Evolutionary conservation across 2,329 filamentous ascomycete genomes (phyloP).

Genomic region (Sclerotinia minor): DNA sequence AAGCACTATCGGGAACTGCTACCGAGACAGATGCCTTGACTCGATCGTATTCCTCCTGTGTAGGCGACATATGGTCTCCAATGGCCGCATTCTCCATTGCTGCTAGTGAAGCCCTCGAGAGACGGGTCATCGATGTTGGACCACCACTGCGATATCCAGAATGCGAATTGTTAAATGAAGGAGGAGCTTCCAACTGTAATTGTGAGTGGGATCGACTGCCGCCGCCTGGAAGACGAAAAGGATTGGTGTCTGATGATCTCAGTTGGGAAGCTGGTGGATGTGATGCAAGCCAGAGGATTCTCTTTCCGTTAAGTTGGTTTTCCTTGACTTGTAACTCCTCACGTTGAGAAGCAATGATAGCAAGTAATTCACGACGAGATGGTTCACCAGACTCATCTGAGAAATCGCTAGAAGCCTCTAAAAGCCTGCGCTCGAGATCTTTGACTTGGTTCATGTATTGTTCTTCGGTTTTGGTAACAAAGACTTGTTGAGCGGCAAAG

Average conservation of each 20-base stretch:
- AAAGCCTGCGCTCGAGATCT: conserved; percentile 12
- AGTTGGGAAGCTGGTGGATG: conserved; percentile 19
- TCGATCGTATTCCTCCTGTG: background rate
- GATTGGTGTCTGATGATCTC: background rate
- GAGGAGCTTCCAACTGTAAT: conserved; percentile 1
- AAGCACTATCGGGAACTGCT: conserved; percentile 10
- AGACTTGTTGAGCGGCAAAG: conserved; percentile 12
- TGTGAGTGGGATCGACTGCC: background rate
- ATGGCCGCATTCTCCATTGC: conserved; percentile 20
- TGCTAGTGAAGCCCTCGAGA: conserved; percentile 17
- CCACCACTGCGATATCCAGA: conserved; percentile 5
- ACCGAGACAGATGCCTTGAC: conserved; percentile 13
- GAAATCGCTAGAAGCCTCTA: background rate
- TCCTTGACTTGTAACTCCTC: conserved; percentile 24
- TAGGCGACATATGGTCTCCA: background rate
- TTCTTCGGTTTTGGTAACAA: conserved; percentile 14
- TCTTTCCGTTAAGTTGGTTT: conserved; percentile 21
- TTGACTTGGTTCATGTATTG: background rate
- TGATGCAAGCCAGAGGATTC: conserved; percentile 21
- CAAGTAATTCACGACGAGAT: conserved; percentile 3
- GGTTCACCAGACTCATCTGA: background rate
- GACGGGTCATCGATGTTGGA: conserved; percentile 14
- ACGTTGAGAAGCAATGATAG: conserved; percentile 3
- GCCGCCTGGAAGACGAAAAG: background rate
- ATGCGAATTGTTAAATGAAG: background rate